phyloP scores from a whole-genome alignment of 768 basidiomycete genomes.

The Tylopilus sp. region DNA sequence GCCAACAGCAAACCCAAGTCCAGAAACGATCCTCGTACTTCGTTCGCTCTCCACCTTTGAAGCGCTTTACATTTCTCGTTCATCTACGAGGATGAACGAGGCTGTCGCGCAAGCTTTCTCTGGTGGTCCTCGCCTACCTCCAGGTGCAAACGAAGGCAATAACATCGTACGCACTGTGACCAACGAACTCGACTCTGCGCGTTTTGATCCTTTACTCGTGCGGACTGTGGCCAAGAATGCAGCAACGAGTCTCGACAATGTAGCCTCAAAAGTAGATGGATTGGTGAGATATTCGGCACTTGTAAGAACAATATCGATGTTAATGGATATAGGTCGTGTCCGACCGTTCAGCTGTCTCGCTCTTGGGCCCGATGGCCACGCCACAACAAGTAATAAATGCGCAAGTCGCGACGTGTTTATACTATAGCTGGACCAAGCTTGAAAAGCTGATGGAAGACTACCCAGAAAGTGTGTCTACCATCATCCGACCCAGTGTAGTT shows the following conservation, averaged over 20 bases:
- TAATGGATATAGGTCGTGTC: conserved; percentile 49
- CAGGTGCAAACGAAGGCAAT: conserved; percentile 71
- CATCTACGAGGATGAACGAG: conserved; percentile 81
- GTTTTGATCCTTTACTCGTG: conserved; percentile 79
- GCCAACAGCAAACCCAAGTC: conserved; percentile 42
- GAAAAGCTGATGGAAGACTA: conserved; percentile 26
- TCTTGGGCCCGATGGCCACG: conserved; percentile 76
- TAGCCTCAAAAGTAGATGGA: conserved; percentile 59
- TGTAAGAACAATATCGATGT: not conserved
- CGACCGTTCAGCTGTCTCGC: conserved; percentile 68
- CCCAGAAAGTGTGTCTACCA: conserved; percentile 42
- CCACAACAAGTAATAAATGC: conserved; percentile 77
- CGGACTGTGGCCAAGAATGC: conserved; percentile 75
- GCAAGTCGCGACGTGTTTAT: conserved; percentile 68
- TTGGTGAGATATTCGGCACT: conserved; percentile 47
- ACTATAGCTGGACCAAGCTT: conserved; percentile 24
- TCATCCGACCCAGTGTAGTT: conserved; percentile 54
- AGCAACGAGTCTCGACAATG: conserved; percentile 62
- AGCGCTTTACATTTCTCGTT: conserved; percentile 82
- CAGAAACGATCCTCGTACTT: conserved; percentile 87
- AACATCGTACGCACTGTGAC: conserved; percentile 72
- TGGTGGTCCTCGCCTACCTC: conserved; percentile 64
- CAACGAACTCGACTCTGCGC: conserved; percentile 66
- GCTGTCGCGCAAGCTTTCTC: conserved; percentile 72
- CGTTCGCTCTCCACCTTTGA: conserved; percentile 84